Evolutionary conservation across 345 rosid genomes (phyloP), one percentile per base, ranked within the genome.

Genomic region (Carallia brachiata): DNA sequence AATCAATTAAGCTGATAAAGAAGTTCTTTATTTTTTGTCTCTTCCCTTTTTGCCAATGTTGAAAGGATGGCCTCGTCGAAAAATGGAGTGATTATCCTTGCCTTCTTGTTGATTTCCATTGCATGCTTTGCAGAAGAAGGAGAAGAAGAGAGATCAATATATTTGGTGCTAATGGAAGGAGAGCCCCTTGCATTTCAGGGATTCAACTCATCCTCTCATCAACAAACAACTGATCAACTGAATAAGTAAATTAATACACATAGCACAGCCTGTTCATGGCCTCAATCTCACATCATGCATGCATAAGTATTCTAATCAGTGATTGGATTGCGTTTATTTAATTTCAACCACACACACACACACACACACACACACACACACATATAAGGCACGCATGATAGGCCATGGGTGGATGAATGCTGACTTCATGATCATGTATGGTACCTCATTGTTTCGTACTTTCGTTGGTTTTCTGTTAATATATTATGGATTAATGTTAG

Each of bases 161-260:
- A 80, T 70, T 81, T 91, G 17, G 85, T 88, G 76, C 68, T 89
- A 77, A 73, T 89, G 84, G 92, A 89, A 79, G 92, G 85, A 69
- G 83, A 83, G 39, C 79, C 90, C 0, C 70, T 83, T 63, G 92
- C 89, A 13, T 87, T 87, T 59, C 77, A 69, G 23, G 78, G 67
- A 32, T 48, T 37, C 48, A 9, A 72, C 30, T 72, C 68, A 0
- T 47, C 62, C 9, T 32, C 15, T 9, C 52, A 47, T n/a, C 39
- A 73, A 28, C 55, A 53, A 47, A 67, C 70, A 59, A 36, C 53
- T 36, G 55, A n/a, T 34, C 28, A 70, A 52, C 75, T 60, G 7
- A 70, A 79, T 64, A 84, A 91, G 97, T 89, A 52, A 54, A 62
- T 34, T 23, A 23, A 23, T 23, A 53, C 40, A 16, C 37, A 12